Evolutionary conservation across 2,329 filamentous ascomycete species (phyloP), one percentile per base, ranked within the genome.

Genomic region (Cytospora leucostoma): DNA sequence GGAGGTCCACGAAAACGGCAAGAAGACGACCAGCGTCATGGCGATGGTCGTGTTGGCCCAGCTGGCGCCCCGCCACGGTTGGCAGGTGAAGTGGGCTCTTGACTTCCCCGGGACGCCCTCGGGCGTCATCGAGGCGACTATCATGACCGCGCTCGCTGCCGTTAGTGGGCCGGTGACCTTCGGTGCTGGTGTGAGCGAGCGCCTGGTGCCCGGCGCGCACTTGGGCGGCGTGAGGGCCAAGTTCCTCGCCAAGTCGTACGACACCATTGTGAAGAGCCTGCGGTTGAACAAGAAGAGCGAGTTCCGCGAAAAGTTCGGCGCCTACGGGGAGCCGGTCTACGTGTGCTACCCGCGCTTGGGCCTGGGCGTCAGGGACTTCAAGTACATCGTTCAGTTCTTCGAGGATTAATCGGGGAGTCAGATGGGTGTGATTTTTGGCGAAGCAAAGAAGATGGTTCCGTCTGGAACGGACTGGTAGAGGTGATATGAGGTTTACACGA

Each of bases 61-160:
- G 74, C 85, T 97, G 34, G 86, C 90, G 4, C 91, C 92, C 2
- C 81, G 85, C 40, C 86, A 96, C 73, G 93, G 93, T 61, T 96
- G 92, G 87, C 93, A 97, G 79, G 89, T 97, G 73, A 97, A 97
- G 80, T 97, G 95, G 81, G 91, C 90, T n/a, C 86, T 97, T 61
- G 92, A 97, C 76, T 97, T 97, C 82, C 93, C 93, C 0, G 87
- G 86, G 33, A 86, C 93, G 0, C 90, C 93, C n/a, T 91, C 87
- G 52, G 93, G 93, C 54, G 89, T 91, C 38, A 97, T 97, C 67
- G 93, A 97, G 78, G 84, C 89, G 49, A 84, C 95, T 49, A 90
- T 96, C 70, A 86, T 90, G 44, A 84, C 89, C 72, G 86, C 89
- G 0, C 82, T 96, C 65, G 71, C 75, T 7, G 71, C 73, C 49